Evolutionary conservation across 805 yeast species (phyloP).

Genomic region (Teunomyces panamensis): DNA sequence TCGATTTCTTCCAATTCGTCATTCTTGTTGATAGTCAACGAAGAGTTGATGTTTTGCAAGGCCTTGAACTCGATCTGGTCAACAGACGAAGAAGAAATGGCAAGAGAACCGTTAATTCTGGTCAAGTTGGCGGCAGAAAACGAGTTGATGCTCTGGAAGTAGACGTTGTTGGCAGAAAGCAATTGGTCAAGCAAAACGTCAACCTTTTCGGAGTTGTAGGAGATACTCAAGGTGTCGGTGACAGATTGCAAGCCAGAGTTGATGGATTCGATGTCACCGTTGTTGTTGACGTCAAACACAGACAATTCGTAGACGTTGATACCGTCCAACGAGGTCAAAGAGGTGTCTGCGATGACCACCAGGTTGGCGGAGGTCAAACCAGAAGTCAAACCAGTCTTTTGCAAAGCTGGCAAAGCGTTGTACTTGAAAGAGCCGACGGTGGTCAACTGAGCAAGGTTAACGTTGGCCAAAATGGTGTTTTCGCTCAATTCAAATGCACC

Average conservation of each 20-base stretch:
- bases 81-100: slow-evolving; percentile 72
- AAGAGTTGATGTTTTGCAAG: slow-evolving; percentile 70
- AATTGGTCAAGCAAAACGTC: slow-evolving; percentile 67
- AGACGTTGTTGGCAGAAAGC: slow-evolving; percentile 82
- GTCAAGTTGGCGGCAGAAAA: slow-evolving; percentile 68
- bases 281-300: slow-evolving; percentile 84
- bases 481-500: slow-evolving; percentile 61
- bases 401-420: slow-evolving; percentile 84
- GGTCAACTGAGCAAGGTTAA: slow-evolving; percentile 74
- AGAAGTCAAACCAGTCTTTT: slow-evolving; percentile 58
- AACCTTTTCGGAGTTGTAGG: slow-evolving; percentile 81
- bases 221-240: slow-evolving; percentile 69
- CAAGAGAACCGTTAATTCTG: slow-evolving; percentile 75
- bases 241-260: slow-evolving; percentile 73
- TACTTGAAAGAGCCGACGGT: slow-evolving; percentile 79
- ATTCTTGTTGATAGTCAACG: slow-evolving; percentile 75
- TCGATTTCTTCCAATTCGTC: slow-evolving; percentile 64
- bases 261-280: slow-evolving; percentile 68
- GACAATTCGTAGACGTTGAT: slow-evolving; percentile 47
- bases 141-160: slow-evolving; percentile 76
- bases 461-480: slow-evolving; percentile 63
- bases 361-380: slow-evolving; percentile 74
- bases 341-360: slow-evolving; percentile 71
- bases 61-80: slow-evolving; percentile 51
- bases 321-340: slow-evolving; percentile 66